Percentiles rank a stretch among this genome's conserved stretches.
Evolutionary conservation across 2,329 filamentous ascomycete genomes (phyloP).

Genomic region (Colletotrichum lindemuthianum): DNA sequence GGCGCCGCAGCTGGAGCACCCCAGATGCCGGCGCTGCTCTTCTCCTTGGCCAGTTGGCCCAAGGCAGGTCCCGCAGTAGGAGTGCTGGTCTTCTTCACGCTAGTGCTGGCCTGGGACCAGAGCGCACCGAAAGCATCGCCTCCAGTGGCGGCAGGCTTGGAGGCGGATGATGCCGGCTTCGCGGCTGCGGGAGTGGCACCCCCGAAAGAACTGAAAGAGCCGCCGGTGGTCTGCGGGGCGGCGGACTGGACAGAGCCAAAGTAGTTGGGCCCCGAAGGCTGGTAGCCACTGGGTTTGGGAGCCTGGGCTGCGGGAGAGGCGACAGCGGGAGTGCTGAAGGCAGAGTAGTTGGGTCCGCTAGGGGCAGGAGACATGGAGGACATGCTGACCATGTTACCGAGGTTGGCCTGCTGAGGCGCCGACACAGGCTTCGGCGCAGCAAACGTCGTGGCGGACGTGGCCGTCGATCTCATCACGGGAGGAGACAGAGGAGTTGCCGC

Average conservation of each 20-base stretch:
- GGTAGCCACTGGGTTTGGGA: constrained; percentile 72
- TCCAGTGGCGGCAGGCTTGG: constrained; percentile 67
- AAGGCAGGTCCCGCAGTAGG: constrained; percentile 78
- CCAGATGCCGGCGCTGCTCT: constrained; percentile 95
- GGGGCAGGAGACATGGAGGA: constrained; percentile 82
- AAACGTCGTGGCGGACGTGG: constrained; percentile 72
- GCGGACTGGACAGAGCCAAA: constrained; percentile 80
- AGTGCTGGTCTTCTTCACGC: constrained; percentile 77
- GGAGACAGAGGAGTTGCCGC: constrained; percentile 58
- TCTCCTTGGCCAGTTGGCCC: constrained; percentile 97
- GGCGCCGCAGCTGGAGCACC: constrained; percentile 69
- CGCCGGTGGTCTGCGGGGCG: constrained; percentile 38
- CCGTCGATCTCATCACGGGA: constrained; percentile 61
- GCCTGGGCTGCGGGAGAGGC: constrained; percentile 55
- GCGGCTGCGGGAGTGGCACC: constrained; percentile 52
- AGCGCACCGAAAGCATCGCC: constrained; percentile 92
- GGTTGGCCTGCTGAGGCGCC: constrained; percentile 80
- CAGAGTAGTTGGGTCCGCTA: constrained; percentile 69
- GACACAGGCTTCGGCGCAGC: constrained; percentile 86
- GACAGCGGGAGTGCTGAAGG: constrained; percentile 63
- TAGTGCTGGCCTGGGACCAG: constrained; percentile 79
- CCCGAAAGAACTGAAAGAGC: constrained; percentile 33
- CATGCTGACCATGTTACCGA: constrained; percentile 82
- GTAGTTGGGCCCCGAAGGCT: constrained; percentile 89
- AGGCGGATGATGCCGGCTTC: constrained; percentile 58